These are phyloP conservation scores for Claviceps fusiformis DNA, from an alignment of 2,329 filamentous ascomycete genomes.

Conservation along the genomic window DNA sequence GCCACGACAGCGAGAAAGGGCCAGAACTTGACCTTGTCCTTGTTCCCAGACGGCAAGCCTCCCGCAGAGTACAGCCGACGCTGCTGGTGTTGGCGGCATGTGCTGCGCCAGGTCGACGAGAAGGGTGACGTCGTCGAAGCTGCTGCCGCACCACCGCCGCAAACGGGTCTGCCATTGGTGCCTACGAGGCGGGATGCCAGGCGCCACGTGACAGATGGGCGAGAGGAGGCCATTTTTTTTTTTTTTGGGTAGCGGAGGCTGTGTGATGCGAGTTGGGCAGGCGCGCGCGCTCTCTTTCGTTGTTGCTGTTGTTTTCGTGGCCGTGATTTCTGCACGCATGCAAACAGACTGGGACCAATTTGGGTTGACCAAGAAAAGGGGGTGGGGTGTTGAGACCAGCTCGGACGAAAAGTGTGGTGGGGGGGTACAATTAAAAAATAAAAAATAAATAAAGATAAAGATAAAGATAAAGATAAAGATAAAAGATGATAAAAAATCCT, in stretches of 20 bases:
- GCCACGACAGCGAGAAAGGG: slow-evolving; percentile 39
- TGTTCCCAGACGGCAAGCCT: slow-evolving; percentile 14
- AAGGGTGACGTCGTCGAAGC: slow-evolving; percentile 6
- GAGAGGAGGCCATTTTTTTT: slow-evolving; percentile 17
- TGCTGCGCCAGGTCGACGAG: slow-evolving; percentile 6
- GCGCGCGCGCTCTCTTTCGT: background rate
- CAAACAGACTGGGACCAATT: too few relatives aligned
- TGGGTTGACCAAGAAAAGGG: too few relatives aligned
- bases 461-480: too few relatives aligned
- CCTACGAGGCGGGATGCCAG: slow-evolving; percentile 10
- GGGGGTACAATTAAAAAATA: too few relatives aligned
- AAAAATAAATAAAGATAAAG: too few relatives aligned
- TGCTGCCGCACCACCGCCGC: slow-evolving; percentile 6
- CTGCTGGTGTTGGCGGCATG: slow-evolving; percentile 11
- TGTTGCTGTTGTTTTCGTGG: background rate
- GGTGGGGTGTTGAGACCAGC: too few relatives aligned
- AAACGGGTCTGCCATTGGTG: background rate
- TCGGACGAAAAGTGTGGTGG: too few relatives aligned
- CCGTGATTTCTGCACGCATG: background rate
- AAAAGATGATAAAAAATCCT: too few relatives aligned
- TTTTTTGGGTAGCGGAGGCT: background rate
- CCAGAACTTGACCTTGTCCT: slow-evolving; percentile 39
- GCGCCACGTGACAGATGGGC: slow-evolving; percentile 15
- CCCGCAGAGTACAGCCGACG: slow-evolving; percentile 26
- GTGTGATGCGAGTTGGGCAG: background rate